phyloP scores from a whole-genome alignment of 768 basidiomycete species.

The Tylopilus cervinicoccineus region DNA sequence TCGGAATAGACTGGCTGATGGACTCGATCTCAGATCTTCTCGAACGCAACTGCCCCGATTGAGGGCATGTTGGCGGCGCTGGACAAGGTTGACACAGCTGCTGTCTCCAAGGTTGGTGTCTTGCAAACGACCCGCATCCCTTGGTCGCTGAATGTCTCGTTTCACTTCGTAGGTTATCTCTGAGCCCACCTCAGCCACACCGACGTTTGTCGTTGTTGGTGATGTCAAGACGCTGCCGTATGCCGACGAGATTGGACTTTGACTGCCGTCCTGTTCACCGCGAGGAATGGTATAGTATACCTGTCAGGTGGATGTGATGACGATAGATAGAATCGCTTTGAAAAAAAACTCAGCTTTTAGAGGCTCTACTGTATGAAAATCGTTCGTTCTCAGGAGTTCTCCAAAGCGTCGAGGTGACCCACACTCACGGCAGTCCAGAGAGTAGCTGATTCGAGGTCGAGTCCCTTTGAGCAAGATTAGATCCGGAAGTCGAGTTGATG shows the following conservation, averaged over 20 bases:
- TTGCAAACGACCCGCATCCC: not conserved
- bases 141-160: not conserved
- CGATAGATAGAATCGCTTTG: conserved; percentile 16
- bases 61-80: conserved; percentile 63
- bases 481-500: no score
- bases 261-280: conserved; percentile 17
- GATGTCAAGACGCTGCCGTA: conserved; percentile 74
- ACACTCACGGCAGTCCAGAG: no score
- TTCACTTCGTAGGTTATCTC: conserved; percentile 44
- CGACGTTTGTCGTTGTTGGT: conserved; percentile 86
- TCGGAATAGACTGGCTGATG: not conserved
- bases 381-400: no score
- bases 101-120: conserved; percentile 61
- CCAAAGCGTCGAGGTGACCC: no score
- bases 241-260: conserved; percentile 80
- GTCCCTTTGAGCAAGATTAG: no score
- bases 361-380: not conserved
- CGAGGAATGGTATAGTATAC: conserved; percentile 10
- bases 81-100: conserved; percentile 61
- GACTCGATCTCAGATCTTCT: conserved; percentile 50
- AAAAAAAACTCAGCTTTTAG: no score
- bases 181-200: conserved; percentile 66
- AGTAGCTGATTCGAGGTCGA: no score
- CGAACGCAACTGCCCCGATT: conserved; percentile 50
- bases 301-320: conserved; percentile 13